These are phyloP conservation scores for Fusarium sp. DNA, from an alignment of 2,329 filamentous ascomycete genomes.

Conservation along the genomic window DNA sequence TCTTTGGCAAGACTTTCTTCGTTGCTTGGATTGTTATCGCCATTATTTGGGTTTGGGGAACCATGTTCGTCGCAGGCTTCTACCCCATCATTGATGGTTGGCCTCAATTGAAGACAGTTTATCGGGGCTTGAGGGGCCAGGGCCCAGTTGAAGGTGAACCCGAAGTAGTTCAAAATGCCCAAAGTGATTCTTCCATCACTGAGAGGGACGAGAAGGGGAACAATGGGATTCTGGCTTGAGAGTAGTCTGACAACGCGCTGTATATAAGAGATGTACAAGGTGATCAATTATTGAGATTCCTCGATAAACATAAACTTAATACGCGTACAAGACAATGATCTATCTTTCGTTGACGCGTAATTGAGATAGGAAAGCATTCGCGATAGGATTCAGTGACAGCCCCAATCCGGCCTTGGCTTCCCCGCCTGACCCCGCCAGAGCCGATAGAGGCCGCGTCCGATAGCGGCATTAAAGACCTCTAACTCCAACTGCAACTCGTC, in stretches of 20 bases:
- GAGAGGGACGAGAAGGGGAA: background rate
- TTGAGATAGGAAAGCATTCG: background rate
- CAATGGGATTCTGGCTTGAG: background rate
- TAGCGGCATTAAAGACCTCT: background rate
- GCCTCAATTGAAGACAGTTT: constrained; percentile 31
- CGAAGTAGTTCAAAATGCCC: background rate
- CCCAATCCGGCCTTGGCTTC: background rate
- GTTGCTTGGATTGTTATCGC: constrained; percentile 60
- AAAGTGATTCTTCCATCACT: background rate
- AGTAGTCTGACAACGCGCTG: too few species aligned
- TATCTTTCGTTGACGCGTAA: rapidly evolving
- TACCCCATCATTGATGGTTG: constrained; percentile 61
- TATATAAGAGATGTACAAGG: background rate
- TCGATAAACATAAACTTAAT: too few species aligned
- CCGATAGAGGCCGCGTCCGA: background rate
- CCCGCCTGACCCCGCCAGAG: background rate
- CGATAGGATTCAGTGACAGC: background rate
- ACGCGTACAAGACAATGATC: background rate
- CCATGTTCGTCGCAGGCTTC: constrained; percentile 59
- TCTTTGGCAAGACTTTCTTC: constrained; percentile 60
- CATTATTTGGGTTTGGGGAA: constrained; percentile 64
- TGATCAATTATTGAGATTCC: rapidly evolving
- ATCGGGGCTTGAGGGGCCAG: background rate
- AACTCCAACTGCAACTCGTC: background rate
- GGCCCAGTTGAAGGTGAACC: background rate